Conservation (phyloP, 148 eudicot genomes). For the Talinum fruticosum region DNA sequence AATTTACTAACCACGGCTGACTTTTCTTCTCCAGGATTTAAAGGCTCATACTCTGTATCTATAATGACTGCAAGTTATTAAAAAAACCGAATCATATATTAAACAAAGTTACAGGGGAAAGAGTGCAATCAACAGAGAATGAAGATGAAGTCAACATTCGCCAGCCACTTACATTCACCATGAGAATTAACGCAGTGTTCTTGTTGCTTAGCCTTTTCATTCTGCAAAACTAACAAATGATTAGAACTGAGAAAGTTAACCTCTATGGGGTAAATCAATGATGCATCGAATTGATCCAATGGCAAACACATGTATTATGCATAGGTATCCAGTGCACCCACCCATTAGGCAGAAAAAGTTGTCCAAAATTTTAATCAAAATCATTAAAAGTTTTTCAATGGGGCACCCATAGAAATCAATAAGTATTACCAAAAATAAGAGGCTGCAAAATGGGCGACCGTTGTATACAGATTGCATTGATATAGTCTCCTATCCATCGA, state of each 20-base stretch:
- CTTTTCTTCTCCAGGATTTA: conserved; percentile 65
- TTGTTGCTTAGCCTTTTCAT: conserved; percentile 44
- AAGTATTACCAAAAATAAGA: too few species aligned
- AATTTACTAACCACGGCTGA: conserved; percentile 51
- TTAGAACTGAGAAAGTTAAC: not conserved
- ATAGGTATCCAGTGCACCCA: too few species aligned
- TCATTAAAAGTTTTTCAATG: too few species aligned
- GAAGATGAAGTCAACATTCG: not conserved
- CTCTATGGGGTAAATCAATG: not conserved
- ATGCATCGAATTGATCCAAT: not conserved
- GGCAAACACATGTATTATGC: too few species aligned
- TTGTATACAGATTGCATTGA: too few species aligned
- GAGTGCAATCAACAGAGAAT: not conserved
- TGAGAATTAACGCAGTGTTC: conserved; percentile 58
- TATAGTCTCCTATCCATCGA: too few species aligned
- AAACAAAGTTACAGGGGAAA: not conserved
- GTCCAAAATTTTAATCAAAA: too few species aligned
- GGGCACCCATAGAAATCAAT: too few species aligned
- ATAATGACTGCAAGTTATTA: conserved; percentile 56
- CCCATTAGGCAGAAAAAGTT: too few species aligned
- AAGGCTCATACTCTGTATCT: conserved; percentile 65
- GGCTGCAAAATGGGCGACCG: too few species aligned
- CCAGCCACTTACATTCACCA: conserved; percentile 72
- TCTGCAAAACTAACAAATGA: conserved; percentile 41
- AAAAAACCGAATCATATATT: not conserved